Evolutionary conservation across 805 yeast species (phyloP).

Genomic region (Saccharomycopsis selenospora): DNA sequence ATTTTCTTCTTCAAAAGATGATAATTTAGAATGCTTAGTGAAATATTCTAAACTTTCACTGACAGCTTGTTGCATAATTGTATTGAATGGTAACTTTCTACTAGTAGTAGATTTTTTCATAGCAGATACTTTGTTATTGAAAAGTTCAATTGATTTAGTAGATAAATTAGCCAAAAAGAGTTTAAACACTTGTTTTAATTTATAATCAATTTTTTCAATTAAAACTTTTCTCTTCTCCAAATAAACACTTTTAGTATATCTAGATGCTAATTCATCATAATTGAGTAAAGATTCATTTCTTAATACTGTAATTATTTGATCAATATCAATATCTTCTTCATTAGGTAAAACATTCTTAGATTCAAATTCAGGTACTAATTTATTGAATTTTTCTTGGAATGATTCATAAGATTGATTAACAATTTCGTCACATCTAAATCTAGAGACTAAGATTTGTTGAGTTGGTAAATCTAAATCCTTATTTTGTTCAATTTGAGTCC

Average conservation of each 20-base stretch:
- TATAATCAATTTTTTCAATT: slow-evolving; percentile 38
- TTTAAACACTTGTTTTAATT: slow-evolving; percentile 38
- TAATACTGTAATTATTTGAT: slow-evolving; percentile 37
- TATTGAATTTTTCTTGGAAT: slow-evolving; percentile 33
- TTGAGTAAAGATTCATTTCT: slow-evolving; percentile 39
- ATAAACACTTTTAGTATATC: slow-evolving; percentile 65
- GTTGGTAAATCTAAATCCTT: slow-evolving; percentile 95
- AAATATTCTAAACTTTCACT: slow-evolving; percentile 6
- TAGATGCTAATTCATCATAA: slow-evolving; percentile 69
- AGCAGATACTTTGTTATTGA: slow-evolving; percentile 26
- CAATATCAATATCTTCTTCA: slow-evolving; percentile 28
- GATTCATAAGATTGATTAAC: slow-evolving; percentile 43
- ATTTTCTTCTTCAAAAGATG: slow-evolving; percentile 25
- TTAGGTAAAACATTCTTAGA: slow-evolving; percentile 23
- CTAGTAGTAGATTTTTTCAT: slow-evolving; percentile 5
- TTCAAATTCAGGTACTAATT: slow-evolving; percentile 25
- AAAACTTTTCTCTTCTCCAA: slow-evolving; percentile 50
- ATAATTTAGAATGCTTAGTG: slow-evolving; percentile 27
- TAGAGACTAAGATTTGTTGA: slow-evolving; percentile 90
- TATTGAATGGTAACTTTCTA: slow-evolving; percentile 9
- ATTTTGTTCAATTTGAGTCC: slow-evolving; percentile 91
- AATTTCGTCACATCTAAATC: slow-evolving; percentile 91
- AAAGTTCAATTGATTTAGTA: slow-evolving; percentile 28
- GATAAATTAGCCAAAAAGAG: slow-evolving; percentile 34
- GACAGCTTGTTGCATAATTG: neutral